Percentiles rank a stretch among this genome's conserved stretches.
Conservation (phyloP, 805 yeast genomes). For the Ogataea salicorniae region DNA sequence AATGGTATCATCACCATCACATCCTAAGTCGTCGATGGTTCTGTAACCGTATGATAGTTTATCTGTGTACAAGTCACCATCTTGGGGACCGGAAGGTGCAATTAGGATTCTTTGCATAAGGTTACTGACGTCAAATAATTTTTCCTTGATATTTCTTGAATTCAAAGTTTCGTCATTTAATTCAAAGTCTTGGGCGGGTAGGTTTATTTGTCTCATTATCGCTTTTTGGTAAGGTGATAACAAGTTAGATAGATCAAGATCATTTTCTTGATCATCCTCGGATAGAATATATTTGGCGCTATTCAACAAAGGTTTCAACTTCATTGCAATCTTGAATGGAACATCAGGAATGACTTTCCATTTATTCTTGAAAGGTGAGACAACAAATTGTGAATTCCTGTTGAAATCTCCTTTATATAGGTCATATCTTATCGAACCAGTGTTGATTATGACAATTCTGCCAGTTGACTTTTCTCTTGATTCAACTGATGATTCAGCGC, state of each 20-base stretch:
- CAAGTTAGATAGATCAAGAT: conserved; percentile 8
- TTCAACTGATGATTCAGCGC: conserved; percentile 6
- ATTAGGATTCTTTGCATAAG: background rate
- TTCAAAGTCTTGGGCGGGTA: background rate
- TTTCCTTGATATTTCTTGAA: background rate
- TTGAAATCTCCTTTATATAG: conserved; percentile 82
- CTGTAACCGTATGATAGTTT: conserved; percentile 59
- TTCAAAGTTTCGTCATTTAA: too few relatives aligned
- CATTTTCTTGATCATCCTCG: background rate
- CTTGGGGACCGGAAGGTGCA: background rate
- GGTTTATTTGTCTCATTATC: conserved; percentile 5
- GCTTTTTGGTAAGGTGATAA: conserved; percentile 24
- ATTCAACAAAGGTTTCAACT: conserved; percentile 54
- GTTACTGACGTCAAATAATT: too few relatives aligned
- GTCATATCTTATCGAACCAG: conserved; percentile 87
- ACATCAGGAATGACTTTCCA: conserved; percentile 66
- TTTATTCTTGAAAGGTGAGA: conserved; percentile 77
- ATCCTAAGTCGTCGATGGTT: conserved; percentile 80
- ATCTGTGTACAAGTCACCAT: conserved; percentile 1
- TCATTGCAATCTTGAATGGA: conserved; percentile 52
- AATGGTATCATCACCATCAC: conserved; percentile 80
- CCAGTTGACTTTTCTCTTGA: conserved; percentile 28
- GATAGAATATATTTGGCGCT: conserved; percentile 36
- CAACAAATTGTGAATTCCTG: conserved; percentile 69
- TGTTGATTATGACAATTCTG: conserved; percentile 64